Conservation (phyloP, 164 flowering plant genomes). For the Cinnamomum chago region DNA sequence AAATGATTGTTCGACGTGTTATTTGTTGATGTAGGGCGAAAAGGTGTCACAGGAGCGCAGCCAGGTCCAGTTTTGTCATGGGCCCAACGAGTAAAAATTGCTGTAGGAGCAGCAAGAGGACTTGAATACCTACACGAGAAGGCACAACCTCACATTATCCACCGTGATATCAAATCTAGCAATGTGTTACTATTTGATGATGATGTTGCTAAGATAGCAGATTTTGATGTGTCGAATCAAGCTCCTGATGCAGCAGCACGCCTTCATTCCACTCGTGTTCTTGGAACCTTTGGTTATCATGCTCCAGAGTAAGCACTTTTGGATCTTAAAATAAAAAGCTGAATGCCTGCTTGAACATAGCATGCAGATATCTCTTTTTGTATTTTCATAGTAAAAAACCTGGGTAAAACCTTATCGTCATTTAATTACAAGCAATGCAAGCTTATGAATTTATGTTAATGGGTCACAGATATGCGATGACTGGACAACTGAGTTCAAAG, state of each 20-base stretch:
- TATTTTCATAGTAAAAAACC: background rate
- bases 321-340: background rate
- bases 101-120: slow-evolving; percentile 94
- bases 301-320: slow-evolving; percentile 76
- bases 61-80: slow-evolving; percentile 85
- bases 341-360: background rate
- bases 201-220: slow-evolving; percentile 82
- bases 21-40: slow-evolving; percentile 46
- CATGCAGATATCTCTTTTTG: background rate
- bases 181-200: slow-evolving; percentile 81
- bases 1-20: background rate
- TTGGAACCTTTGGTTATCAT: slow-evolving; percentile 92
- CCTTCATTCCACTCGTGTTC: slow-evolving; percentile 93
- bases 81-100: slow-evolving; percentile 84
- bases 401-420: background rate
- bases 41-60: slow-evolving; percentile 89
- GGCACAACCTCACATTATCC: slow-evolving; percentile 71
- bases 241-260: slow-evolving; percentile 93
- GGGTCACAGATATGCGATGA: slow-evolving; percentile 79
- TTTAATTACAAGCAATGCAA: background rate
- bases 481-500: slow-evolving; percentile 79
- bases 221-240: slow-evolving; percentile 86
- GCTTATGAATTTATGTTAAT: slow-evolving; percentile 2
- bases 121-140: slow-evolving; percentile 84
- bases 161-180: slow-evolving; percentile 90